Percentiles rank a stretch among this genome's conserved stretches.
Evolutionary conservation across 805 yeast genomes (phyloP).

Genomic region (Wickerhamomyces xylosicus): DNA sequence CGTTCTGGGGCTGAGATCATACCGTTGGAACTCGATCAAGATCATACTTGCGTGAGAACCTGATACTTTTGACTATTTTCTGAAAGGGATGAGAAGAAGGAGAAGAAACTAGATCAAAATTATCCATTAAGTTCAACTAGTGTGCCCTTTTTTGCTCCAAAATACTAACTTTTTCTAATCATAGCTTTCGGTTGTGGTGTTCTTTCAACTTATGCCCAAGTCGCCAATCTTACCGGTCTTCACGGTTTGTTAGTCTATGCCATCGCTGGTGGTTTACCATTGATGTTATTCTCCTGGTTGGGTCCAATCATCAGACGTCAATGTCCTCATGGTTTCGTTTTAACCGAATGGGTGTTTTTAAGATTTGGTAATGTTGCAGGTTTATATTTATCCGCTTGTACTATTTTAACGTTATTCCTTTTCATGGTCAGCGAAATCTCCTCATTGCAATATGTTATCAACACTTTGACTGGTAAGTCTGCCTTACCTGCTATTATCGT

Average conservation of each 20-base stretch:
- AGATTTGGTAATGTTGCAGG: constrained; percentile 70
- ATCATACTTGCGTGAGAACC: constrained; percentile 74
- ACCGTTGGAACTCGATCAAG: constrained; percentile 80
- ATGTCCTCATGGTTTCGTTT: constrained; percentile 84
- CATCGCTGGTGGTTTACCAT: constrained; percentile 72
- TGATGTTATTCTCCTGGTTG: constrained; percentile 67
- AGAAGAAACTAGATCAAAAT: too few species aligned
- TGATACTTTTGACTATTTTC: constrained; percentile 4
- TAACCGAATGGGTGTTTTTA: constrained; percentile 90
- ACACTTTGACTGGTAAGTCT: constrained; percentile 65
- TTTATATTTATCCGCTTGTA: constrained; percentile 67
- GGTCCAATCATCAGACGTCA: constrained; percentile 73
- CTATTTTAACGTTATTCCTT: constrained; percentile 74
- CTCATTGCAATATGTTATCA: constrained; percentile 68
- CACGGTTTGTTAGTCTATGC: constrained; percentile 83
- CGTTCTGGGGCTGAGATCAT: constrained; percentile 46
- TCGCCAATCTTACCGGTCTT: constrained; percentile 77
- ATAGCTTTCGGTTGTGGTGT: constrained; percentile 88
- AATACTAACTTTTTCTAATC: constrained; percentile 19
- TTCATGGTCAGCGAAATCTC: constrained; percentile 84
- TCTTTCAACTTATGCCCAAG: constrained; percentile 74
- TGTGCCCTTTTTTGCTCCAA: background rate
- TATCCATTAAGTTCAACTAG: background rate
- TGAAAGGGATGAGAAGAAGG: too few species aligned
- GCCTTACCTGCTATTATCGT: constrained; percentile 77